These are phyloP conservation scores for Ceratocystis destructans DNA, from an alignment of 2,329 filamentous ascomycete species.

Conservation along the genomic window DNA sequence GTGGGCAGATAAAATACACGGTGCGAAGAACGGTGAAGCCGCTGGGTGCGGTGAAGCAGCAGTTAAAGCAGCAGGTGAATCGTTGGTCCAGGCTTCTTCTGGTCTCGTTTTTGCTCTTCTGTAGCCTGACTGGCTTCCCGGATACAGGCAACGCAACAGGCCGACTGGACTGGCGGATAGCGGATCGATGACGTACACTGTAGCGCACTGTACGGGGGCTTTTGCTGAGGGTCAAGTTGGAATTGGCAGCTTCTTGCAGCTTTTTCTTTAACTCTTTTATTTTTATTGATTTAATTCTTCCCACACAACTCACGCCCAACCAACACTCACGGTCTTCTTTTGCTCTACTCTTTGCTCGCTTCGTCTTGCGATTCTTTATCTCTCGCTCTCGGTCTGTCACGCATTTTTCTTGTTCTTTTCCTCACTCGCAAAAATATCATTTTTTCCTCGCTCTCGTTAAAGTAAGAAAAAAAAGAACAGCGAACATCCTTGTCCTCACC, in stretches of 20 bases:
- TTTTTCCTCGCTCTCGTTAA: constrained; percentile 3
- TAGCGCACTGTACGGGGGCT: constrained; percentile 3
- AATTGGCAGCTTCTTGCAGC: neutral
- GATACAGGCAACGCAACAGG: neutral
- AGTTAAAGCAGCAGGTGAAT: too few relatives aligned
- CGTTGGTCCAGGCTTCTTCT: neutral
- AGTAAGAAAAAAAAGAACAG: neutral
- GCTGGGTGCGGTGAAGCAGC: too few relatives aligned
- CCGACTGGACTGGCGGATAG: neutral
- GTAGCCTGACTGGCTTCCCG: neutral
- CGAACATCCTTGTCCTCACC: constrained; percentile 1
- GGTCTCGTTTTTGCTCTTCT: neutral
- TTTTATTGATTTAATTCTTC: neutral
- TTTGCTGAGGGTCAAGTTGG: neutral
- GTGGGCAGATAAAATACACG: neutral
- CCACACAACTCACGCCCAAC: neutral
- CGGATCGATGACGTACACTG: constrained; percentile 5
- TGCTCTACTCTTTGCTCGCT: neutral
- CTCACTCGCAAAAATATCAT: neutral
- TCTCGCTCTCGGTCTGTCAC: neutral
- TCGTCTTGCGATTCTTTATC: neutral
- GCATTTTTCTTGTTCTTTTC: neutral
- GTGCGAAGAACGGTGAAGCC: neutral
- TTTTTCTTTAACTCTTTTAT: neutral
- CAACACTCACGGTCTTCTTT: neutral